Evolutionary conservation across 164 flowering plant species (phyloP), one percentile per base, ranked within the genome.

Genomic region (Pachysandra terminalis): DNA sequence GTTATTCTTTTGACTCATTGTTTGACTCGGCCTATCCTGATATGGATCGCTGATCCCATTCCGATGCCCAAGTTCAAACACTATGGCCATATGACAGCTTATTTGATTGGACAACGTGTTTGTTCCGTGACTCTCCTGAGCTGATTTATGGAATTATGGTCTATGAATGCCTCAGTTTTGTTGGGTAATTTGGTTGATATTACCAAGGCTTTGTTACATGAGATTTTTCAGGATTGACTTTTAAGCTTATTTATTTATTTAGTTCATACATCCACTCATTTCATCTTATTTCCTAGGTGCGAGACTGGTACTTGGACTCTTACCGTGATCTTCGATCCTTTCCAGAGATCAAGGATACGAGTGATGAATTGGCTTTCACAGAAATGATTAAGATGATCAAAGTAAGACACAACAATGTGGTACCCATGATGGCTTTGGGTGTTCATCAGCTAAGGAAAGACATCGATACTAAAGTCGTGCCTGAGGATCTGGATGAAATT

Each of bases 291-390:
- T 70, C n/a, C 40, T 62, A 91, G 98, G 97, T 94, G 26, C 80
- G 96, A 61, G 97, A 96, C 68, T 96, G 99, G 98, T 96, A 93
- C 69, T 72, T 96, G 85, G 98, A 91, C 70, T 96, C 99, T 25
- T 93, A 89, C 70, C 90, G 95, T 54, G 97, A 96, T 66, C 73
- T 96, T 58, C 80, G 95, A 71, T 49, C 84, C 26, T 88, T 90
- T 74, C 87, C 90, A 3, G 90, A 88, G 22, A 84, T 96, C 68
- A 96, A 83, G 70, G 84, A 87, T 70, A 59, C 78, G 7, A 81
- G 63, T 24, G 98, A 93, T 61, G 98, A 92, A 79, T 69, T 81
- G 74, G 83, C 84, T 22, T 96, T 96, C 69, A 96, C 97, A 0
- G 77, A 93, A 66, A 89, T 96, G 99, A 89, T 96, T 49, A 89